Evolutionary conservation across 1,284 basidiomycete species (phyloP).

Genomic region (Cerrena zonata): DNA sequence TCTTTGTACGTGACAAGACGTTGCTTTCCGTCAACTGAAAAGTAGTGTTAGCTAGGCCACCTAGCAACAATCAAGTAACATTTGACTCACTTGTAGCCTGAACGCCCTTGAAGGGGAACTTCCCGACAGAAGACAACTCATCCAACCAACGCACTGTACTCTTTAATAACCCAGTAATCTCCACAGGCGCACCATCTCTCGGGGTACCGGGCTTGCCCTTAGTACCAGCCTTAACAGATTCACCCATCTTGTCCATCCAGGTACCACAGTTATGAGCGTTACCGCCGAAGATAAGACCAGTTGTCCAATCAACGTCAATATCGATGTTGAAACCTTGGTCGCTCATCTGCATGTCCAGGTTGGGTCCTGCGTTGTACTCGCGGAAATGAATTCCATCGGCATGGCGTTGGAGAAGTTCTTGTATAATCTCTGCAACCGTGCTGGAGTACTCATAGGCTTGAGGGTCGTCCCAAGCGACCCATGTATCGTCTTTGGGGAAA

Average conservation of each 20-base stretch:
- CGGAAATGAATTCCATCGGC: constrained; percentile 89
- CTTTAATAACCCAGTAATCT: constrained; percentile 91
- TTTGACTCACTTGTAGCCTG: constrained; percentile 66
- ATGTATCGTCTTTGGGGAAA: constrained; percentile 90
- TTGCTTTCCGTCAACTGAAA: constrained; percentile 65
- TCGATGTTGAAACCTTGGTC: constrained; percentile 92
- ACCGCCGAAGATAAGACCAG: constrained; percentile 86
- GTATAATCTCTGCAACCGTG: constrained; percentile 87
- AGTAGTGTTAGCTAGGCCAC: no score
- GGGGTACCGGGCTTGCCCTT: constrained; percentile 93
- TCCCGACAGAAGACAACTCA: constrained; percentile 56
- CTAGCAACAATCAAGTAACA: no score
- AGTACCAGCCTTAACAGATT: constrained; percentile 84
- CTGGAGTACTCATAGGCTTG: constrained; percentile 76
- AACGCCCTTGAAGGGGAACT: constrained; percentile 90
- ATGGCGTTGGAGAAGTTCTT: constrained; percentile 93
- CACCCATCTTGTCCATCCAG: constrained; percentile 98
- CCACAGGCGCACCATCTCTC: constrained; percentile 90
- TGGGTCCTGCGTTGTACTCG: constrained; percentile 93
- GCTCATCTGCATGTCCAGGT: constrained; percentile 93
- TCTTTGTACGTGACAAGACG: constrained; percentile 81
- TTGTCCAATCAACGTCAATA: constrained; percentile 90
- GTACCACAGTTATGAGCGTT: constrained; percentile 82
- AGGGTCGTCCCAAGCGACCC: constrained; percentile 87
- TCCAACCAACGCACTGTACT: constrained; percentile 88